These are phyloP conservation scores for Tephrocybe rancida DNA, from an alignment of 768 basidiomycete species.

Conservation along the genomic window DNA sequence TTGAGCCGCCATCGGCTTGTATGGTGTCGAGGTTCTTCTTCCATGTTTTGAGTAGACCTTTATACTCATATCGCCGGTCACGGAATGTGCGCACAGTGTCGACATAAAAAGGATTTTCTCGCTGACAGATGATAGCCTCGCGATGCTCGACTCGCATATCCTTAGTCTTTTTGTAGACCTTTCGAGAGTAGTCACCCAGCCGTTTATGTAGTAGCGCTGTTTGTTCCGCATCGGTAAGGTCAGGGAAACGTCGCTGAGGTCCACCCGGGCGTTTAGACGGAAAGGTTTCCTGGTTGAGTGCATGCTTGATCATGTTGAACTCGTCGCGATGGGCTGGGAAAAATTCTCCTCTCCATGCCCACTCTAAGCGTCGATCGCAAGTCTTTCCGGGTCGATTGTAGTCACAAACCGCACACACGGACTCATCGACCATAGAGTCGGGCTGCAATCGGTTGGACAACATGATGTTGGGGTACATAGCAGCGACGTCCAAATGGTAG, in stretches of 20 bases:
- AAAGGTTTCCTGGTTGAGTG: constrained; percentile 92
- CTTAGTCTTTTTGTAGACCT: constrained; percentile 98
- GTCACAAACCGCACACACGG: constrained; percentile 97
- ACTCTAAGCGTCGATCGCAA: constrained; percentile 91
- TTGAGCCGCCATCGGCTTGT: constrained; percentile 63
- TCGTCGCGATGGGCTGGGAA: constrained; percentile 98
- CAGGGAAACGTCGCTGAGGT: constrained; percentile 78
- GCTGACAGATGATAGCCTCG: constrained; percentile 94
- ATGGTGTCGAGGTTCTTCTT: constrained; percentile 94
- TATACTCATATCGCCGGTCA: constrained; percentile 98
- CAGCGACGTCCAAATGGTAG: constrained; percentile 98
- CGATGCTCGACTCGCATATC: constrained; percentile 95
- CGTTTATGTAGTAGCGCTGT: constrained; percentile 94
- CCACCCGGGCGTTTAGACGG: constrained; percentile 77
- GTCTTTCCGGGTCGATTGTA: constrained; percentile 95
- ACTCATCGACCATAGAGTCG: constrained; percentile 96
- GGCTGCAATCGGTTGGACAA: constrained; percentile 98
- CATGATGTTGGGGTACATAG: constrained; percentile 99
- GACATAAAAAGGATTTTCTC: constrained; percentile 98
- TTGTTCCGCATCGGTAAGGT: constrained; percentile 84
- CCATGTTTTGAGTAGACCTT: constrained; percentile 98
- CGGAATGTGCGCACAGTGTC: constrained; percentile 97
- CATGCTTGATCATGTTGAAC: constrained; percentile 98
- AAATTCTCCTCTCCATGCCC: constrained; percentile 99
- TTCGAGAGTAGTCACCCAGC: constrained; percentile 96